Base-by-base conservation (phyloP, 2,329 filamentous ascomycete genomes). In the Monosporascus sp. region DNA sequence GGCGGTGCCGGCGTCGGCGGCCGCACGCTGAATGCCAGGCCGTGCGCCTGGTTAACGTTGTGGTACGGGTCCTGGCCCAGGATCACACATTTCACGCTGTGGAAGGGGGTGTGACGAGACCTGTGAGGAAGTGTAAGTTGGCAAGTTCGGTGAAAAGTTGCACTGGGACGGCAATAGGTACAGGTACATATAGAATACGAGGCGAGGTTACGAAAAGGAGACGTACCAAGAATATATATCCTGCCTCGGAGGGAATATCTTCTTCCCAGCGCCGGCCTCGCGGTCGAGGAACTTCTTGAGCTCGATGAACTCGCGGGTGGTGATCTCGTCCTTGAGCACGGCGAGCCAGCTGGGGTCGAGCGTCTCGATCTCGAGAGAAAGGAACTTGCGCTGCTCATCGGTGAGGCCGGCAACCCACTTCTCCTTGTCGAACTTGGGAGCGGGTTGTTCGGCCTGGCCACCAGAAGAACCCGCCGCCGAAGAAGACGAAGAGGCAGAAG, bases 51-150 rank as follows among this genome's bases (percentile, higher is more conserved):
- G 71, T 95, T 95, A 69, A 84, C 71, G 70, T 96, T 96, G 76
- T 99, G 94, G 72, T 99, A 99, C 3, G 94, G 94, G 69, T 99
- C 94, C 75, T 99, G 94, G 60, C 94, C 94, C 52, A 97, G 73
- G 66, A 99, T 91, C 56, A 99, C 92, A 53, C 89, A 88, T 71
- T 96, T 96, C 70, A 97, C 92, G 16, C 80, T 87, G 74, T 87
- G 77, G 63, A 99, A 86, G 7, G 94, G 92, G 1, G 93, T 97
- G 70, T 96, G 88, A 26, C 91, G 88, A 56, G 93, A 97, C 93
- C 93, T 97, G 55, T n/a, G 36, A n/a, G 41, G 17, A 37, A 40
- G 31, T 14, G 22, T 22, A n/a, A 26, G 55, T 19, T 34, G 26
- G 22, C 67, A 58, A 67, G 61, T 50, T 36, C 55, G 44, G 17